Conservation (phyloP, 2,329 filamentous ascomycete genomes). For the Cladosporium sp. region DNA sequence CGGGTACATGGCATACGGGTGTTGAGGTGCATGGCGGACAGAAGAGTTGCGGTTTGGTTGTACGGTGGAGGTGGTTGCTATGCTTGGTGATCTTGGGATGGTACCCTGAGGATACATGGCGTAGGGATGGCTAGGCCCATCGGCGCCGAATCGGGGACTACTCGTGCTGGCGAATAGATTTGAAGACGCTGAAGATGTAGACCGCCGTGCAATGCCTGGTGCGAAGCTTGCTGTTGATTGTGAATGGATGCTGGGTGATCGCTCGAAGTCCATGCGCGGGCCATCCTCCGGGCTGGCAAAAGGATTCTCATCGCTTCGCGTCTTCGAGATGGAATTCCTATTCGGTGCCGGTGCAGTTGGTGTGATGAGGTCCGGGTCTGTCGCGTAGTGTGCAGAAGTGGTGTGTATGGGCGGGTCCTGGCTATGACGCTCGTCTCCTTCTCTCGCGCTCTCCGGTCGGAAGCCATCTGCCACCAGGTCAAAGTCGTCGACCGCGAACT, state of each 20-base stretch:
- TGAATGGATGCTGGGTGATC: constrained; percentile 28
- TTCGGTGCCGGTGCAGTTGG: constrained; percentile 14
- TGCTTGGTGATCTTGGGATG: constrained; percentile 55
- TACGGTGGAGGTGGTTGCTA: constrained; percentile 67
- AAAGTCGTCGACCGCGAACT: constrained; percentile 42
- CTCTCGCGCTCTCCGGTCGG: constrained; percentile 34
- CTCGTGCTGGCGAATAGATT: constrained; percentile 41
- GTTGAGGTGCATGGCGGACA: constrained; percentile 53
- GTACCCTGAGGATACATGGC: constrained; percentile 76
- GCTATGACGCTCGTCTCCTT: constrained; percentile 21
- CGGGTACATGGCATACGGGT: constrained; percentile 82
- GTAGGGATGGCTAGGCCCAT: constrained; percentile 78
- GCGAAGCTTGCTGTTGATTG: constrained; percentile 31
- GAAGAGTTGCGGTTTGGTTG: constrained; percentile 41
- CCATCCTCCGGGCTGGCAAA: constrained; percentile 34
- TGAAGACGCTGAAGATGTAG: constrained; percentile 37
- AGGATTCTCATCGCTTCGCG: constrained; percentile 27
- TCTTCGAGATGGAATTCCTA: constrained; percentile 31
- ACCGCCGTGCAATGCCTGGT: constrained; percentile 23
- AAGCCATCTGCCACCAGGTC: constrained; percentile 45
- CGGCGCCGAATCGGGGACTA: constrained; percentile 65
- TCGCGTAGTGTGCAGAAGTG: constrained; percentile 28
- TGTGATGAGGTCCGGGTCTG: constrained; percentile 15
- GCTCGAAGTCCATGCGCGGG: constrained; percentile 21
- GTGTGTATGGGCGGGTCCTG: constrained; percentile 28